These are phyloP conservation scores for Pseudodiploospora longispora DNA, from an alignment of 2,329 filamentous ascomycete species.

Conservation along the genomic window DNA sequence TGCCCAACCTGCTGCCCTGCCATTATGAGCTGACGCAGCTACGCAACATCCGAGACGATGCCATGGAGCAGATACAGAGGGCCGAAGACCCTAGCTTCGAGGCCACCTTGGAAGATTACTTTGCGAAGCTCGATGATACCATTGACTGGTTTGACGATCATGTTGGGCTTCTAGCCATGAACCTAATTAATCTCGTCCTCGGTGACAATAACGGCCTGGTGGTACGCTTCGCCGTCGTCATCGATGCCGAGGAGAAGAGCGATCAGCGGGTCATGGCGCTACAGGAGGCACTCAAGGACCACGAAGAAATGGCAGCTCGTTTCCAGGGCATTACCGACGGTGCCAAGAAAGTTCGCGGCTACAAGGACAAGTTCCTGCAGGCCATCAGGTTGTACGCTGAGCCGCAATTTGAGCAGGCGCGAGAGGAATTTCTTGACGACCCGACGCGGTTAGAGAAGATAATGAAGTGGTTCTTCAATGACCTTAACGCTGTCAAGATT, in stretches of 20 bases:
- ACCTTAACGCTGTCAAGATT: conserved; percentile 86
- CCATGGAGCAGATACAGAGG: conserved; percentile 88
- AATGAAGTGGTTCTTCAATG: conserved; percentile 96
- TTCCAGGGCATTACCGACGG: conserved; percentile 95
- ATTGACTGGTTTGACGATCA: conserved; percentile 96
- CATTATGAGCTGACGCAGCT: conserved; percentile 90
- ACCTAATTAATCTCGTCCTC: conserved; percentile 79
- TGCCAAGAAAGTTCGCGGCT: conserved; percentile 83
- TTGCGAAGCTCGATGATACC: conserved; percentile 74
- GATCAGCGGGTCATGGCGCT: conserved; percentile 85
- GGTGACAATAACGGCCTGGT: conserved; percentile 82
- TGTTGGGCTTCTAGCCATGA: conserved; percentile 79
- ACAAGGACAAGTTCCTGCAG: conserved; percentile 91
- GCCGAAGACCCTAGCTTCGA: conserved; percentile 67
- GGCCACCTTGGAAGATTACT: conserved; percentile 82
- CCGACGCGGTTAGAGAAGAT: conserved; percentile 77
- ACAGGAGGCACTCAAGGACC: conserved; percentile 90
- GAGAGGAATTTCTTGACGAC: conserved; percentile 73
- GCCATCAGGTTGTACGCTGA: conserved; percentile 68
- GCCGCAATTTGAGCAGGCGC: conserved; percentile 63
- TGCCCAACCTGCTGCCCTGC: conserved; percentile 81
- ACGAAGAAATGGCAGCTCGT: conserved; percentile 84
- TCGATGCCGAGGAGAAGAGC: conserved; percentile 94
- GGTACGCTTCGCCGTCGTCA: conserved; percentile 82
- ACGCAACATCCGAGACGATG: conserved; percentile 89